Evolutionary conservation across 768 basidiomycete species (phyloP).

Genomic region (Cantharellus anzutake): DNA sequence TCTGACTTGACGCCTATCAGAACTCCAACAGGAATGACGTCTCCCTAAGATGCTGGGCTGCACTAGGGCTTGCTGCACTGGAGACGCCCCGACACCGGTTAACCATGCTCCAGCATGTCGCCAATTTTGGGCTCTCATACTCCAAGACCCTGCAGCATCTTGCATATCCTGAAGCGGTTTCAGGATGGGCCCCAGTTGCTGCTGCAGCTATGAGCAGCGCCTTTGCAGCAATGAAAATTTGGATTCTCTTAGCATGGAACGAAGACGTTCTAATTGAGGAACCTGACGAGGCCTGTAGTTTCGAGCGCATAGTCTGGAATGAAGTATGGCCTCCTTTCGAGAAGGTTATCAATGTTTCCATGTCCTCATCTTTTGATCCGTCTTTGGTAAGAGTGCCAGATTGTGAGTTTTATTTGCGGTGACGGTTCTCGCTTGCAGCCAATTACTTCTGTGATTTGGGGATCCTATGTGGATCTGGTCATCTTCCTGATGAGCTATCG

Average conservation of each 20-base stretch:
- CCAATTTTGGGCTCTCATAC: slow-evolving; percentile 30
- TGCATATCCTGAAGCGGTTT: slow-evolving; percentile 8
- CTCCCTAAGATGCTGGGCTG: slow-evolving; percentile 29
- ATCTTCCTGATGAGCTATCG: slow-evolving; percentile 39
- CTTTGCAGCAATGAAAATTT: slow-evolving; percentile 48
- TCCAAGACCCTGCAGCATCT: slow-evolving; percentile 26
- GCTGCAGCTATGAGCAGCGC: slow-evolving; percentile 47
- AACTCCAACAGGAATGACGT: not conserved
- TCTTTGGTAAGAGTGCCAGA: not conserved
- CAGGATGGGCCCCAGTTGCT: slow-evolving; percentile 22
- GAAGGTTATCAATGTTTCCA: slow-evolving; percentile 3
- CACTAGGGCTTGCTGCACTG: slow-evolving; percentile 36
- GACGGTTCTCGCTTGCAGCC: slow-evolving; percentile 22
- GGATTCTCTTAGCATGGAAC: slow-evolving; percentile 36
- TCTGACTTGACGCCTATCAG: not conserved
- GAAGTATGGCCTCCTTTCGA: slow-evolving; percentile 61
- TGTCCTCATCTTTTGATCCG: not conserved
- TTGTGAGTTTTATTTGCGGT: not conserved
- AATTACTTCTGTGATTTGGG: slow-evolving; percentile 32
- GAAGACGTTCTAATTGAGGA: slow-evolving; percentile 7
- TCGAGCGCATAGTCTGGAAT: slow-evolving; percentile 49
- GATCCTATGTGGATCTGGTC: slow-evolving; percentile 47
- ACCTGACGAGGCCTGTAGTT: slow-evolving; percentile 14
- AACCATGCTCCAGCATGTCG: slow-evolving; percentile 31
- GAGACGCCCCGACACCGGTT: slow-evolving; percentile 22